Conservation (phyloP, 225 moss, liverwort and hornwort species). For the Antitrichia curtipendula region DNA sequence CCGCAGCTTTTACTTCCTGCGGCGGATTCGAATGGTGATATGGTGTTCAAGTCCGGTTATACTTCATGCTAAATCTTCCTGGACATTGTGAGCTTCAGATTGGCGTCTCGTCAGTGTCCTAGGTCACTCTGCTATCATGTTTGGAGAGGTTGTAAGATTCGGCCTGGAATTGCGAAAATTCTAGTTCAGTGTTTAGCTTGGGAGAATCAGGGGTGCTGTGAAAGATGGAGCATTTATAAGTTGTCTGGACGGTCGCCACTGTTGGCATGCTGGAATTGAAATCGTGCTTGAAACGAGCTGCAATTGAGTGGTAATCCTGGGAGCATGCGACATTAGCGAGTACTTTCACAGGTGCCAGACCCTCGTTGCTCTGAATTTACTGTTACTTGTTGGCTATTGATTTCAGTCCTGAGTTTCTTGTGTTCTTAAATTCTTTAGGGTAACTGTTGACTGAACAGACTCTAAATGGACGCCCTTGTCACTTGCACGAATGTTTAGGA, state of each 20-base stretch:
- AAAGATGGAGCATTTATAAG: background rate
- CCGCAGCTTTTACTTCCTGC: background rate
- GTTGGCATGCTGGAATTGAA: background rate
- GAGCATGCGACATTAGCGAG: background rate
- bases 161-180: background rate
- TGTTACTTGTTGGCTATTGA: background rate
- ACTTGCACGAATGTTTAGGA: background rate
- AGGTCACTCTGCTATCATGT: background rate
- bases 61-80: background rate
- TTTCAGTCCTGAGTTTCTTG: background rate
- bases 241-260: background rate
- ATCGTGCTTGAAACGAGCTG: background rate
- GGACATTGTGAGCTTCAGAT: background rate
- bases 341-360: slow-evolving; percentile 2
- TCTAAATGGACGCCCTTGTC: background rate
- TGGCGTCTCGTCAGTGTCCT: background rate
- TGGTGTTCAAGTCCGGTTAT: background rate
- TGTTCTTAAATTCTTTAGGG: background rate
- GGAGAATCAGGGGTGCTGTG: background rate
- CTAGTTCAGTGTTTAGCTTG: background rate
- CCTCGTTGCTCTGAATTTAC: background rate
- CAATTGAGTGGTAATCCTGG: background rate
- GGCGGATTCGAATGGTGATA: background rate
- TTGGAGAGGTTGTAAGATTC: background rate
- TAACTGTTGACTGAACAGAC: background rate